Conservation (phyloP, 1,284 basidiomycete genomes). For the Lignosus rhinocerotis region DNA sequence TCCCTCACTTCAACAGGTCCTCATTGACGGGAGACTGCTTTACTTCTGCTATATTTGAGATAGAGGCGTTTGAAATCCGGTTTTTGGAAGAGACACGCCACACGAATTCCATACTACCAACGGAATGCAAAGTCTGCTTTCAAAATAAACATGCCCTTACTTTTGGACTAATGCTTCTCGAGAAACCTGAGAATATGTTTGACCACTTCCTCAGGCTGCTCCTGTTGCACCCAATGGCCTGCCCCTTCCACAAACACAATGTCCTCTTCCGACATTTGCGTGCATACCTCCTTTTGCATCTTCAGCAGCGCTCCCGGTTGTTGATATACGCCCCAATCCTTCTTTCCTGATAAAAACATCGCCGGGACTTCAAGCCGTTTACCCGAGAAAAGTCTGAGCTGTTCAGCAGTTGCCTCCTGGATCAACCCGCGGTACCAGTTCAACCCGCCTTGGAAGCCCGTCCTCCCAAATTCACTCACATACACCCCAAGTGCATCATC, state of each 20-base stretch:
- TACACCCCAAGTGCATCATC: constrained; percentile 52
- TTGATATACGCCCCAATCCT: constrained; percentile 64
- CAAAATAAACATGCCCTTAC: too few species aligned
- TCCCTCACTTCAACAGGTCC: too few species aligned
- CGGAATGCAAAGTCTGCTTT: too few species aligned
- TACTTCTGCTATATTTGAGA: too few species aligned
- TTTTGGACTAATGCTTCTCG: constrained; percentile 8
- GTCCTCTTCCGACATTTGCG: constrained; percentile 39
- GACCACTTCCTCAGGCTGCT: constrained; percentile 37
- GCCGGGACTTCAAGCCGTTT: constrained; percentile 49
- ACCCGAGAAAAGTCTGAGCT: constrained; percentile 31
- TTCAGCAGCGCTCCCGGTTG: constrained; percentile 46
- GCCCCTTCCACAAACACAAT: constrained; percentile 56
- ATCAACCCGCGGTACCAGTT: constrained; percentile 50
- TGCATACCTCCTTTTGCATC: constrained; percentile 39
- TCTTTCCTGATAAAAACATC: constrained; percentile 53
- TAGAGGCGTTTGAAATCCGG: too few species aligned
- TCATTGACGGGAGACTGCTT: too few species aligned
- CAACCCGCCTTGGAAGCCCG: constrained; percentile 64
- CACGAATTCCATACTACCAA: too few species aligned
- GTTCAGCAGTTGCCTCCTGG: constrained; percentile 15
- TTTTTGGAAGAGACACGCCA: too few species aligned
- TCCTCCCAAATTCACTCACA: constrained; percentile 47
- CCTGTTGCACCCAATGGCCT: constrained; percentile 64
- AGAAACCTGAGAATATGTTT: constrained; percentile 39